These are phyloP conservation scores for Chlamydomonas sp. DNA, from an alignment of 139 green algal genomes.

Conservation along the genomic window DNA sequence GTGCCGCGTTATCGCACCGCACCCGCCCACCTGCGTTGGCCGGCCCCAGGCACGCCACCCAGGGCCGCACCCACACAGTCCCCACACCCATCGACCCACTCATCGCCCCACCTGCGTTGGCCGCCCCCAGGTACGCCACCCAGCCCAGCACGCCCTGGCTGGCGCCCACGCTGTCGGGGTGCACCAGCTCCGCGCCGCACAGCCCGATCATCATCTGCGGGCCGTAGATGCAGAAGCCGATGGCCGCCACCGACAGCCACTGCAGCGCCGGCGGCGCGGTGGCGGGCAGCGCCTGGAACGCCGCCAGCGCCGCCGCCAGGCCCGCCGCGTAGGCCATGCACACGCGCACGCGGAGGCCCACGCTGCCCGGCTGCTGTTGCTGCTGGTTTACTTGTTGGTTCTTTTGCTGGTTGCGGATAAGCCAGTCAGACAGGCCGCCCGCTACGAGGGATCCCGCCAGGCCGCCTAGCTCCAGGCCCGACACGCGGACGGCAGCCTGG, in stretches of 20 bases:
- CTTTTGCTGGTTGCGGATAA: conserved; percentile 52
- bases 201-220: conserved; percentile 92
- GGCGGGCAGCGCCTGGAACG: conserved; percentile 4
- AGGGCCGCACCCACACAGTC: too few species aligned
- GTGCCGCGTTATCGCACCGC: not conserved
- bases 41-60: conserved; percentile 73
- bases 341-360: conserved; percentile 53
- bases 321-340: conserved; percentile 27
- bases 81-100: too few species aligned
- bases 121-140: conserved; percentile 74
- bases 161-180: conserved; percentile 57
- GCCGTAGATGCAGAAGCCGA: conserved; percentile 95
- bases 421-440: conserved; percentile 65
- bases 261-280: conserved; percentile 54
- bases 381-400: not conserved
- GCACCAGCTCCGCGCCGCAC: conserved; percentile 86
- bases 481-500: conserved; percentile 66
- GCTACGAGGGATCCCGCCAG: conserved; percentile 57
- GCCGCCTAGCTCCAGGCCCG: conserved; percentile 90
- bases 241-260: conserved; percentile 86
- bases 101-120: conserved; percentile 48
- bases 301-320: conserved; percentile 38
- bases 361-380: conserved; percentile 22
- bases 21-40: conserved; percentile 54
- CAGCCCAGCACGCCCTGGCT: conserved; percentile 72